phyloP scores from a whole-genome alignment of 2,329 filamentous ascomycete genomes.

The Cladosporium sp. region DNA sequence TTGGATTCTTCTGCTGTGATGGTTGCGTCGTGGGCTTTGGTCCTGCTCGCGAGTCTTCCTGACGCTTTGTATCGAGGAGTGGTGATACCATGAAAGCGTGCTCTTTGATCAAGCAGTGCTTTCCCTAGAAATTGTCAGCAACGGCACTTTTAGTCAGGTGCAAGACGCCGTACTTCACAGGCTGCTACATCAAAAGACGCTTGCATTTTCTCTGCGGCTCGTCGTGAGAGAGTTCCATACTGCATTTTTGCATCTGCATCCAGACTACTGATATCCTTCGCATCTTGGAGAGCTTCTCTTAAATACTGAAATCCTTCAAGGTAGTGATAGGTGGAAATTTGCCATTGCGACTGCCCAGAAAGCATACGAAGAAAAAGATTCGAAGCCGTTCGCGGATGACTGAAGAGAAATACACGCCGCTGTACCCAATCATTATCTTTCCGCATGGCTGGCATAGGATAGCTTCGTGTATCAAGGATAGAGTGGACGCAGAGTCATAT shows the following conservation, averaged over 20 bases:
- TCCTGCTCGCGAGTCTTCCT: too few species aligned
- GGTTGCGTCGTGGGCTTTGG: neutral
- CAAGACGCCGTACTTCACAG: too few species aligned
- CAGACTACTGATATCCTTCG: too few species aligned
- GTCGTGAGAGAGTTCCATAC: too few species aligned
- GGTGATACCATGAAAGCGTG: neutral
- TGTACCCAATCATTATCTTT: slow-evolving; percentile 1
- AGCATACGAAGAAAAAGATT: slow-evolving; percentile 10
- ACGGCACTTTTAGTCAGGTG: too few species aligned
- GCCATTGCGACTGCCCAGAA: slow-evolving; percentile 4
- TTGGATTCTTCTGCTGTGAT: neutral
- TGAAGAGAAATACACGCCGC: slow-evolving; percentile 12
- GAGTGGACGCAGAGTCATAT: too few species aligned
- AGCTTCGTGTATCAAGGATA: too few species aligned
- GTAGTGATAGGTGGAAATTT: slow-evolving; percentile 7
- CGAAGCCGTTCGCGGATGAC: slow-evolving; percentile 11
- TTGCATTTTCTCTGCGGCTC: too few species aligned
- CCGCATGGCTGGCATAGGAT: too few species aligned
- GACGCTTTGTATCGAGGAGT: neutral
- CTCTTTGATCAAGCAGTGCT: neutral
- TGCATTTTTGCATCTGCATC: too few species aligned
- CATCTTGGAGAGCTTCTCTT: too few species aligned
- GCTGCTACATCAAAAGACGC: too few species aligned
- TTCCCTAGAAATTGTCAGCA: neutral
- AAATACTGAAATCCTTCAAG: slow-evolving; percentile 11